phyloP scores from a whole-genome alignment of 768 basidiomycete genomes.

The Crassisporium funariophilum region DNA sequence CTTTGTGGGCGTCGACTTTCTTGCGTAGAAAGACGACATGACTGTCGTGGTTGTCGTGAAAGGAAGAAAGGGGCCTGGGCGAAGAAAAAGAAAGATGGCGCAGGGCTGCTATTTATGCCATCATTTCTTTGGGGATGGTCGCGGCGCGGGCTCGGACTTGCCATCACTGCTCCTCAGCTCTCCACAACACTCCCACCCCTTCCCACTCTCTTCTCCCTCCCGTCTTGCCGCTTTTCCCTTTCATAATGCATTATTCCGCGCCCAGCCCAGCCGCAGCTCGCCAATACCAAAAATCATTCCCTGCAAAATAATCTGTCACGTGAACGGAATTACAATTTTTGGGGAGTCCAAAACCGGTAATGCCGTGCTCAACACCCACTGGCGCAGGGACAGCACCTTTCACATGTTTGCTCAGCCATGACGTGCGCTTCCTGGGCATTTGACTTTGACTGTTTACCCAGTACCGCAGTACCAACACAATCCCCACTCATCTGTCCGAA shows the following conservation, averaged over 20 bases:
- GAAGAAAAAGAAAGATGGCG: slow-evolving; percentile 4
- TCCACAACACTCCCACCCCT: background rate
- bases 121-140: slow-evolving; percentile 31
- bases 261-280: too few species aligned
- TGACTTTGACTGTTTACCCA: too few species aligned
- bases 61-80: slow-evolving; percentile 5
- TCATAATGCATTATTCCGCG: too few species aligned
- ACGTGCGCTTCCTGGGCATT: too few species aligned
- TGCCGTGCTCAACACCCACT: slow-evolving; percentile 1
- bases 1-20: slow-evolving; percentile 11
- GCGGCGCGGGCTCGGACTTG: slow-evolving; percentile 4
- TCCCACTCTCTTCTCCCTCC: background rate
- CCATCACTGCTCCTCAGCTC: background rate
- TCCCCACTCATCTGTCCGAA: too few species aligned
- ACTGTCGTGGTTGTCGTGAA: slow-evolving; percentile 12
- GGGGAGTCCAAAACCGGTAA: slow-evolving; percentile 8
- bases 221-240: background rate
- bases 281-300: background rate
- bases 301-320: background rate
- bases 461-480: too few species aligned
- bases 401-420: too few species aligned
- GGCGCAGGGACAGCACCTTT: too few species aligned
- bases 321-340: background rate
- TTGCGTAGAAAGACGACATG: too few species aligned
- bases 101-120: slow-evolving; percentile 23